Evolutionary conservation across 805 yeast genomes (phyloP).

Genomic region (Starmera amethionina): DNA sequence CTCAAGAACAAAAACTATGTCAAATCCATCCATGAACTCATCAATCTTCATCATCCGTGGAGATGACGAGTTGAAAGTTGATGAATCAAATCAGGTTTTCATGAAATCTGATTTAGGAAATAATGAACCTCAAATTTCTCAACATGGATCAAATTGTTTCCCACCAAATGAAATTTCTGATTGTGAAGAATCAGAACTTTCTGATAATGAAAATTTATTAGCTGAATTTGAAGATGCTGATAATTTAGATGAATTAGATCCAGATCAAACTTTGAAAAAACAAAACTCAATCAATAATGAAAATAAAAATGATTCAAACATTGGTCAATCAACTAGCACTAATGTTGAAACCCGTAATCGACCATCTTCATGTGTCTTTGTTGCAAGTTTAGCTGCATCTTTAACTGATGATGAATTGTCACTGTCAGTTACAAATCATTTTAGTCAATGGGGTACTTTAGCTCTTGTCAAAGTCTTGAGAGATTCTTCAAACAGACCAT

Average conservation of each 20-base stretch:
- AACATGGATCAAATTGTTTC: slow-evolving; percentile 10
- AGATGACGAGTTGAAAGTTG: neutral
- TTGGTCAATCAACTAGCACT: no score
- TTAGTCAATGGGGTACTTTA: slow-evolving; percentile 61
- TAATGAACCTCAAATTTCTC: slow-evolving; percentile 6
- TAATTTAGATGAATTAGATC: slow-evolving; percentile 4
- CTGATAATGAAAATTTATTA: slow-evolving; percentile 12
- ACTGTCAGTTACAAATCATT: slow-evolving; percentile 57
- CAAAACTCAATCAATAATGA: slow-evolving; percentile 10
- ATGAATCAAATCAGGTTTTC: no score
- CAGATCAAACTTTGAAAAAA: slow-evolving; percentile 8
- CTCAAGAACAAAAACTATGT: no score
- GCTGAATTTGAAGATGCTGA: slow-evolving; percentile 6
- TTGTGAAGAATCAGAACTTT: slow-evolving; percentile 8
- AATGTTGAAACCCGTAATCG: slow-evolving; percentile 33
- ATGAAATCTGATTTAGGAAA: slow-evolving; percentile 1
- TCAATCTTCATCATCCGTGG: no score
- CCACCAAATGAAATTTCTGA: slow-evolving; percentile 14
- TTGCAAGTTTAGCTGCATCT: slow-evolving; percentile 60
- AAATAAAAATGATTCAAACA: slow-evolving; percentile 6
- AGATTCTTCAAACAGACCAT: slow-evolving; percentile 76
- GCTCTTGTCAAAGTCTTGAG: slow-evolving; percentile 73
- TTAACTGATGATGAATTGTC: slow-evolving; percentile 64
- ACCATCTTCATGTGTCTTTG: slow-evolving; percentile 84
- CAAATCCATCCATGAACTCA: no score